Base-by-base conservation (phyloP, 192 early-diverging fungal genomes). In the Lobosporangium transversale region DNA sequence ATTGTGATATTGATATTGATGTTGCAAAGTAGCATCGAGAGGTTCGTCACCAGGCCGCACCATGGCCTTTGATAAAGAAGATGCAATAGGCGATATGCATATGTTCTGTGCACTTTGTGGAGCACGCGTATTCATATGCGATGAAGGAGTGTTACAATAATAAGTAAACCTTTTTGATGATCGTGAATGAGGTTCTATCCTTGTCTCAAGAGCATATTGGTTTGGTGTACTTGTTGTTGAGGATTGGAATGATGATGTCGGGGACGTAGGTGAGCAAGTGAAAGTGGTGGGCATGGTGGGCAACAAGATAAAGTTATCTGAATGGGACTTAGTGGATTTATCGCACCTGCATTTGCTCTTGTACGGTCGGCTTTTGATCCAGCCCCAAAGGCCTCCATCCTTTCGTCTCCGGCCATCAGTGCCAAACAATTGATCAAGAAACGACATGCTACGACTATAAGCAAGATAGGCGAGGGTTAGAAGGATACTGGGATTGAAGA, bases 391-490 rank as follows among this genome's bases (percentile, higher is more conserved):
- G 23, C 70, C 70, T 20, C 66, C 62, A 37, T 74, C 62, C 14
- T 74, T 74, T 49, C 47, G 60, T 43, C 60, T 65, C 14, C 70
- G 55, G 23, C 70, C 70, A 27, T 74, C 70, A 2, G 70, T 74
- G 42, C 70, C 70, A 55, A 74, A 74, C 31, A 74, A 23, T 21
- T 58, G 48, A 40, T 74, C 70, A 8, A 74, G 56, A 42, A 74
- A 57, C 2, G 69, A 71, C 55, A 58, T 71, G 24, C 53, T 74
- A 23, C 55, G 37, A 20, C 37, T 40, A 40, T n/a, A n/a, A n/a
- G n/a, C n/a, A n/a, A n/a, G n/a, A n/a, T n/a, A n/a, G n/a, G n/a
- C n/a, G n/a, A n/a, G n/a, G n/a, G n/a, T n/a, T n/a, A n/a, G n/a
- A n/a, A n/a, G n/a, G n/a, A n/a, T n/a, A n/a, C n/a, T n/a, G n/a